Evolutionary conservation across 305 asterid genomes (phyloP).

Genomic region (Galium porrigens): DNA sequence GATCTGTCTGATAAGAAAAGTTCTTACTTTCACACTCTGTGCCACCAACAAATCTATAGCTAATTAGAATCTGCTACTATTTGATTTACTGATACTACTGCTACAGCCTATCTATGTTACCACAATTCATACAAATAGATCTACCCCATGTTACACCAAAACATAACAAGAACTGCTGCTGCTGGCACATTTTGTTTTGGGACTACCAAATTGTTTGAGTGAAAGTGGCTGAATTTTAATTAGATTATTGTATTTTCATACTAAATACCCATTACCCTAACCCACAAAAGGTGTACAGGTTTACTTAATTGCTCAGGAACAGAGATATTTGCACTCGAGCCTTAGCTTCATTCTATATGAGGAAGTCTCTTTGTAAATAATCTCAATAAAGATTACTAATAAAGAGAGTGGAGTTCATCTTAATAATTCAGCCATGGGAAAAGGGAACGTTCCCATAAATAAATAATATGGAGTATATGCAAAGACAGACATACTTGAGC

Average conservation of each 20-base stretch:
- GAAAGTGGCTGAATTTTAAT: neutral
- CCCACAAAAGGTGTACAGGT: neutral
- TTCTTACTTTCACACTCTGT: too few relatives aligned
- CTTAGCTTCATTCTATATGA: neutral
- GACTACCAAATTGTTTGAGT: neutral
- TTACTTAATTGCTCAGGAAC: neutral
- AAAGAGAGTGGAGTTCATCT: neutral
- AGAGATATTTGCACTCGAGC: neutral
- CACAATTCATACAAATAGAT: too few relatives aligned
- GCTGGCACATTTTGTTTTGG: too few relatives aligned
- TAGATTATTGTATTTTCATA: neutral
- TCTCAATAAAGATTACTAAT: neutral
- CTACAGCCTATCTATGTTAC: too few relatives aligned
- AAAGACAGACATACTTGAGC: conserved; percentile 66
- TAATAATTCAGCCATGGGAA: neutral
- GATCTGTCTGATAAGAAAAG: too few relatives aligned
- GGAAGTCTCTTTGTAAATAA: neutral
- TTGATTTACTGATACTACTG: too few relatives aligned
- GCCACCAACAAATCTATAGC: too few relatives aligned
- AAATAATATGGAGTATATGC: neutral
- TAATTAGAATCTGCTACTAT: too few relatives aligned
- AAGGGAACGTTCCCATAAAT: conserved; percentile 1
- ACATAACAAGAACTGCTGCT: too few relatives aligned
- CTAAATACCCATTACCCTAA: neutral
- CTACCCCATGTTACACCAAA: too few relatives aligned